Percentiles rank a stretch among this genome's conserved stretches.
Conservation (phyloP, 2,329 filamentous ascomycete species). For the Pseudogymnoascus sp. region DNA sequence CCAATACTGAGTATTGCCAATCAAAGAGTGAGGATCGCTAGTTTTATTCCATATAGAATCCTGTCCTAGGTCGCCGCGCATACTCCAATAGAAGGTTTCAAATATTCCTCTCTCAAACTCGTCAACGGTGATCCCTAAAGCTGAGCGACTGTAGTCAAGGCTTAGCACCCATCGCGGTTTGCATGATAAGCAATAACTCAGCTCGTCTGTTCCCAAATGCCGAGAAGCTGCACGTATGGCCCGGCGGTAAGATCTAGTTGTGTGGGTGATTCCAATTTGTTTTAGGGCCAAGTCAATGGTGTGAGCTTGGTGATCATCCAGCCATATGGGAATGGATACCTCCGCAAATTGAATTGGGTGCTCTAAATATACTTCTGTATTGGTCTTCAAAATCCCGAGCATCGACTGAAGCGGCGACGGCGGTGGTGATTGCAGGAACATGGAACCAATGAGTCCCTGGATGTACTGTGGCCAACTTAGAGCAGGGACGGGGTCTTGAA, state of each 20-base stretch:
- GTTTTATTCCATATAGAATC: background rate
- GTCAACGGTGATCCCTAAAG: background rate
- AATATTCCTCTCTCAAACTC: background rate
- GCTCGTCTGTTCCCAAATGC: background rate
- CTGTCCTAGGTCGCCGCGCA: background rate
- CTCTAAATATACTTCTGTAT: background rate
- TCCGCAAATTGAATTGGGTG: background rate
- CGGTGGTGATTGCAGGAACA: background rate
- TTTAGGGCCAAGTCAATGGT: background rate
- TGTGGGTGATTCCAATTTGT: background rate
- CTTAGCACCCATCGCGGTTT: background rate
- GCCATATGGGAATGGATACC: background rate
- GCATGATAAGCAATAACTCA: background rate
- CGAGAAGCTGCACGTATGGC: background rate
- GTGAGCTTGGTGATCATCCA: background rate
- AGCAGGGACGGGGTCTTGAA: background rate
- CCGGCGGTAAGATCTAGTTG: background rate
- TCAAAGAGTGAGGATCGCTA: background rate
- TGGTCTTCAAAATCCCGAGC: background rate
- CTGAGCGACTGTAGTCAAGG: background rate
- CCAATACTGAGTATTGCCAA: background rate
- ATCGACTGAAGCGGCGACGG: background rate
- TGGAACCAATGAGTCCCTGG: background rate
- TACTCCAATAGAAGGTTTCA: background rate
- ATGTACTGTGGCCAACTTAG: background rate